Evolutionary conservation across 371 early-diverging fungal genomes (phyloP).

Genomic region (Gilbertella persicaria): DNA sequence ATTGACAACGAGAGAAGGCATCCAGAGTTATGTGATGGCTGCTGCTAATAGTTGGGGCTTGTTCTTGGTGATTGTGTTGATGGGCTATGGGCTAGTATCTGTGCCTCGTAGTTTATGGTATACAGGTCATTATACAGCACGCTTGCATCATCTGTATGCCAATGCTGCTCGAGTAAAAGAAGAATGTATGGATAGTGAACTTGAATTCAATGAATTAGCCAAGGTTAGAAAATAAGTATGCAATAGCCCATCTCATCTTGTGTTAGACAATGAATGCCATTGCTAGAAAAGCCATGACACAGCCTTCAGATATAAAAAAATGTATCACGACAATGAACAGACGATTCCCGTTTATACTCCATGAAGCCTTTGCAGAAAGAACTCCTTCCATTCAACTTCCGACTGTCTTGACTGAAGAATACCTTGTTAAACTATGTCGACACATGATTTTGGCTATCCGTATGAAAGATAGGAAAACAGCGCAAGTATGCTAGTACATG

Average conservation of each 20-base stretch:
- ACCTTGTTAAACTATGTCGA: conserved; percentile 51
- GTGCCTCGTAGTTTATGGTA: conserved; percentile 88
- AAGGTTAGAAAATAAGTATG: conserved; percentile 39
- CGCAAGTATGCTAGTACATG: conserved; percentile 47
- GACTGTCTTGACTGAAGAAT: conserved; percentile 55
- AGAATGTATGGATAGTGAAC: conserved; percentile 71
- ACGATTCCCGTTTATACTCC: conserved; percentile 50
- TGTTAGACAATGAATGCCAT: conserved; percentile 41
- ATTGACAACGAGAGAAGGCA: conserved; percentile 55
- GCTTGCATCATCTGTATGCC: conserved; percentile 66
- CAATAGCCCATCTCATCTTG: neutral
- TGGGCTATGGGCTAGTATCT: conserved; percentile 92
- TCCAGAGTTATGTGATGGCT: conserved; percentile 88
- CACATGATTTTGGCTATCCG: conserved; percentile 62
- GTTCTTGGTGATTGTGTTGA: conserved; percentile 79
- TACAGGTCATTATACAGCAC: conserved; percentile 59
- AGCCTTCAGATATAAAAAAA: conserved; percentile 47
- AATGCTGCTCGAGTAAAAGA: conserved; percentile 77
- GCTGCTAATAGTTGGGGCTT: conserved; percentile 94
- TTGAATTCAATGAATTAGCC: conserved; percentile 69
- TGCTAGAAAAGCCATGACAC: conserved; percentile 21
- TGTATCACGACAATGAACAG: conserved; percentile 57
- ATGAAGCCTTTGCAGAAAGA: conserved; percentile 31
- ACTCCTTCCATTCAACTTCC: conserved; percentile 41
- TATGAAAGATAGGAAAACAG: conserved; percentile 63